phyloP scores from a whole-genome alignment of 2,329 filamentous ascomycete species.

The Clonostachys chloroleuca region DNA sequence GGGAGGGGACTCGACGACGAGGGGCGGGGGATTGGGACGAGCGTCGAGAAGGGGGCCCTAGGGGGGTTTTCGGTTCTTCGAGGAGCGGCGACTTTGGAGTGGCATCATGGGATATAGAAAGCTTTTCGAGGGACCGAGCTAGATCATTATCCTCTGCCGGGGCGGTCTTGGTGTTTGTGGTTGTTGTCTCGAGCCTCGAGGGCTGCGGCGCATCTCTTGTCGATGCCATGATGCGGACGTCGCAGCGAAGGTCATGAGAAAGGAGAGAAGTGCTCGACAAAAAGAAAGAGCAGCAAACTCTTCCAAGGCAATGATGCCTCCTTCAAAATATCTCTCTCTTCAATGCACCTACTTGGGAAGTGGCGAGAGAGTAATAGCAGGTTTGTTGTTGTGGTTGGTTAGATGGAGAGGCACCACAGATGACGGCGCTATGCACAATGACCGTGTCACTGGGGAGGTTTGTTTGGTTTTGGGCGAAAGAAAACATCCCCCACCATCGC shows the following conservation, averaged over 20 bases:
- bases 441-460: background rate
- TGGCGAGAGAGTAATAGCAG: too few species aligned
- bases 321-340: too few species aligned
- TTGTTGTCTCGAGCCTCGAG: slow-evolving; percentile 22
- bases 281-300: too few species aligned
- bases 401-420: too few species aligned
- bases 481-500: slow-evolving; percentile 2
- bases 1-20: slow-evolving; percentile 25
- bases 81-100: slow-evolving; percentile 9
- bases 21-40: slow-evolving; percentile 38
- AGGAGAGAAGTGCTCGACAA: too few species aligned
- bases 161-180: slow-evolving; percentile 12
- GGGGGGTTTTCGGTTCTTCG: slow-evolving; percentile 19
- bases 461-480: background rate
- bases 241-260: too few species aligned
- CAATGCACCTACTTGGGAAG: too few species aligned
- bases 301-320: too few species aligned
- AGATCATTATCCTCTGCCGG: slow-evolving; percentile 24
- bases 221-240: background rate
- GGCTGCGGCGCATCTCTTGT: slow-evolving; percentile 13
- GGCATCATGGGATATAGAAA: slow-evolving; percentile 28
- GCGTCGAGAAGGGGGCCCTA: slow-evolving; percentile 27
- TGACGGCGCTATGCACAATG: background rate
- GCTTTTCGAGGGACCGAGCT: slow-evolving; percentile 35
- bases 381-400: too few species aligned